Percentiles rank a stretch among this genome's conserved stretches.
These are phyloP conservation scores for Pinus taeda DNA, from an alignment of 75 land plant genomes.

Conservation along the genomic window DNA sequence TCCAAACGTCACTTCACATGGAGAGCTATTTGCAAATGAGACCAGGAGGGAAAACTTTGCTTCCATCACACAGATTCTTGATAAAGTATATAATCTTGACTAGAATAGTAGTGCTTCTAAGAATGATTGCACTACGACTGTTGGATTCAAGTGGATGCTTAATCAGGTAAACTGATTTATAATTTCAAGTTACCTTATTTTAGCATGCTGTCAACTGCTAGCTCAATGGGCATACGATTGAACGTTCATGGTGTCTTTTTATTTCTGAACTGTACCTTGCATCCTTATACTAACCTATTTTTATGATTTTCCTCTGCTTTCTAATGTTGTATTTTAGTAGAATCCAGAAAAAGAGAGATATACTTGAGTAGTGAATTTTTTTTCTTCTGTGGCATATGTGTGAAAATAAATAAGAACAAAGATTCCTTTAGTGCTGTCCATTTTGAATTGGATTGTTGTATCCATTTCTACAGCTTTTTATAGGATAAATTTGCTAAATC, in stretches of 20 bases:
- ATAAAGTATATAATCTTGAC: constrained; percentile 48
- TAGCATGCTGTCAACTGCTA: background rate
- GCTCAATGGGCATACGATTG: background rate
- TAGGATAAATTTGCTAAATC: background rate
- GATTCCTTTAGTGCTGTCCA: background rate
- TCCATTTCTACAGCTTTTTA: background rate
- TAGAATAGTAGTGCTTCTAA: constrained; percentile 51
- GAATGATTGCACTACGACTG: constrained; percentile 42
- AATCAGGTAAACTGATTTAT: constrained; percentile 38
- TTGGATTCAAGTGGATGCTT: constrained; percentile 68
- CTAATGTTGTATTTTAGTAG: background rate
- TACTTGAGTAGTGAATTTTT: background rate
- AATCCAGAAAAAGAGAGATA: background rate
- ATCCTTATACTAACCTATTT: background rate
- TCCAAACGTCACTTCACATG: constrained; percentile 85
- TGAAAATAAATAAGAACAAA: background rate
- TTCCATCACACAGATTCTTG: constrained; percentile 24
- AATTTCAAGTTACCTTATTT: background rate
- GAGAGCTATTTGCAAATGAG: constrained; percentile 79
- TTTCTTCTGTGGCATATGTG: background rate
- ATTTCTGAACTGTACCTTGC: background rate
- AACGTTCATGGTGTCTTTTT: background rate
- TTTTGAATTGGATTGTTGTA: background rate
- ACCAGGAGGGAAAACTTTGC: constrained; percentile 54
- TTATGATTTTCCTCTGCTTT: background rate